Evolutionary conservation across 2,329 filamentous ascomycete species (phyloP).

Genomic region (Knoxdaviesia capensis): DNA sequence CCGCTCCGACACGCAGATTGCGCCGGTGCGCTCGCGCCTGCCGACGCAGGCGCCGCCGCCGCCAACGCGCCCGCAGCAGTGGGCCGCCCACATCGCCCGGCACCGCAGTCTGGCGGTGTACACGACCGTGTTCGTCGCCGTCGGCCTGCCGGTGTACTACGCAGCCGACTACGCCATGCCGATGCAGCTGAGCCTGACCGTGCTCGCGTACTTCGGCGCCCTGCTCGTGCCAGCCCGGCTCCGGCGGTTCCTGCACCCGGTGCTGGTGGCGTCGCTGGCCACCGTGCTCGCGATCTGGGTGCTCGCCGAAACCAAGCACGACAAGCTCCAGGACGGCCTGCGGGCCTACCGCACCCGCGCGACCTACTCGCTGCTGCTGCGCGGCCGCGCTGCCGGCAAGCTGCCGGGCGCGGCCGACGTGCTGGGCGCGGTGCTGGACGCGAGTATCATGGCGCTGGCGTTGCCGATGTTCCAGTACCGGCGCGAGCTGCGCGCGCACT

Average conservation of each 20-base stretch:
- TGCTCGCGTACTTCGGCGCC: slow-evolving; percentile 30
- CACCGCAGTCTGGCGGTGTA: slow-evolving; percentile 27
- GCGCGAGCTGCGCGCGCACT: slow-evolving; percentile 30
- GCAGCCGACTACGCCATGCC: slow-evolving; percentile 29
- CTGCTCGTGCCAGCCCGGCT: slow-evolving; percentile 25
- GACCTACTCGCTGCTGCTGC: slow-evolving; percentile 32
- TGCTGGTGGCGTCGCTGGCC: slow-evolving; percentile 31
- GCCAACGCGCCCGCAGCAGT: slow-evolving; percentile 24
- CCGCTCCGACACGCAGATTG: slow-evolving; percentile 5
- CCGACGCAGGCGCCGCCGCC: slow-evolving; percentile 19
- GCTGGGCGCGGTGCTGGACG: slow-evolving; percentile 32
- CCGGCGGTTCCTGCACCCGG: slow-evolving; percentile 34
- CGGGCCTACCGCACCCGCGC: slow-evolving; percentile 27
- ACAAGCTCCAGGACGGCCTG: slow-evolving; percentile 20
- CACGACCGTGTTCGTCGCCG: slow-evolving; percentile 20
- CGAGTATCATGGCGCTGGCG: slow-evolving; percentile 35
- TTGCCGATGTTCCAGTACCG: slow-evolving; percentile 42
- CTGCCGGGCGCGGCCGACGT: slow-evolving; percentile 32
- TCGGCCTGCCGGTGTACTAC: slow-evolving; percentile 36
- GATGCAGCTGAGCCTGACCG: slow-evolving; percentile 22
- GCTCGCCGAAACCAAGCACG: slow-evolving; percentile 23
- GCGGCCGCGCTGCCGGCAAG: slow-evolving; percentile 9
- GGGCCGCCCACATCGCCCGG: slow-evolving; percentile 24
- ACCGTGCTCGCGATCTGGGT: slow-evolving; percentile 32
- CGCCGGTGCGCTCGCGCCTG: slow-evolving; percentile 5